phyloP scores from a whole-genome alignment of 257 asterid species.

The Solanum medicagineum region DNA sequence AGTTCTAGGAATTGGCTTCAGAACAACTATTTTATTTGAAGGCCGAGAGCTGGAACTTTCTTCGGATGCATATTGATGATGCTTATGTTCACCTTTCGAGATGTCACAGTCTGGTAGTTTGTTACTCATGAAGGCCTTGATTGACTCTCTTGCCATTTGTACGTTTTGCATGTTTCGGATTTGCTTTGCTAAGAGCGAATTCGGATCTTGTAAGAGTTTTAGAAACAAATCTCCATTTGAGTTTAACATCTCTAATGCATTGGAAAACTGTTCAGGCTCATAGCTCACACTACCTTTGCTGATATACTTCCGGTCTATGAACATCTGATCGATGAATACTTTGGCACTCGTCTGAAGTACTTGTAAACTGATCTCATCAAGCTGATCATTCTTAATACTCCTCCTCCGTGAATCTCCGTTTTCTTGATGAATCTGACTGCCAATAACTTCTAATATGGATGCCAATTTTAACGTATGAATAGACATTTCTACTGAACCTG shows the following conservation, averaged over 20 bases:
- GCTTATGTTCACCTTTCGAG: neutral
- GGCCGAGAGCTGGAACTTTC: slow-evolving; percentile 6
- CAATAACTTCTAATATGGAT: slow-evolving; percentile 27
- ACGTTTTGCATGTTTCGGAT: slow-evolving; percentile 5
- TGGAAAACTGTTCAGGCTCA: slow-evolving; percentile 36
- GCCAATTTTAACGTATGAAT: slow-evolving; percentile 20
- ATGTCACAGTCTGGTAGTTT: neutral
- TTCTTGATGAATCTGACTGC: slow-evolving; percentile 24
- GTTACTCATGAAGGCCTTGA: neutral
- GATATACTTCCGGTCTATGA: slow-evolving; percentile 18
- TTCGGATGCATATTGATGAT: slow-evolving; percentile 4
- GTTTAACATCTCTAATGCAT: slow-evolving; percentile 41
- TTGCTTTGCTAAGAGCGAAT: slow-evolving; percentile 12
- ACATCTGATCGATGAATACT: slow-evolving; percentile 45
- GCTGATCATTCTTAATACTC: neutral
- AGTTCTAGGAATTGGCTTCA: slow-evolving; percentile 33
- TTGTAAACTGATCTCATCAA: slow-evolving; percentile 23
- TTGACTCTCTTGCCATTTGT: slow-evolving; percentile 1
- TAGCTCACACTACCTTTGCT: slow-evolving; percentile 6
- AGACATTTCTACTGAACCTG: slow-evolving; percentile 22
- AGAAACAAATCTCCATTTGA: slow-evolving; percentile 30
- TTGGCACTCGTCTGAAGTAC: slow-evolving; percentile 42
- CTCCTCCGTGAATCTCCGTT: slow-evolving; percentile 7
- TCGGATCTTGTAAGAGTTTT: slow-evolving; percentile 29
- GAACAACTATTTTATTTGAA: slow-evolving; percentile 36